Evolutionary conservation across 805 yeast species (phyloP).

Genomic region (Kodamaea sagamina): DNA sequence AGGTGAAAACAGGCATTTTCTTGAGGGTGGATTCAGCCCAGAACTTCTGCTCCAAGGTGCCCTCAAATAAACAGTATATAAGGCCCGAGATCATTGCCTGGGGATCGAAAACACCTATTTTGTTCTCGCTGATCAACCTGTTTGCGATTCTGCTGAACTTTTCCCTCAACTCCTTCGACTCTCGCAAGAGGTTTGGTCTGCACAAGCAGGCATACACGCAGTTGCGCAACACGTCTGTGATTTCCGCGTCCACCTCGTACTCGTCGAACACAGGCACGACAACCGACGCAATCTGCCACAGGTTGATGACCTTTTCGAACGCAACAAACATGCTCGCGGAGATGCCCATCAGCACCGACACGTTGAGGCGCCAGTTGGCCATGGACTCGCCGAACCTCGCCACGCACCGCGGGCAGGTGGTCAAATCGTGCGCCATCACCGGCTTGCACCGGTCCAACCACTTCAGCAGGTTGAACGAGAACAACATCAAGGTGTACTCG

Average conservation of each 20-base stretch:
- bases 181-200: slow-evolving; percentile 14
- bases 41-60: slow-evolving; percentile 42
- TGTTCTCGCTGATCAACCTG: slow-evolving; percentile 1
- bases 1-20: slow-evolving; percentile 11
- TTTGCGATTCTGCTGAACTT: slow-evolving; percentile 7
- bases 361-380: slow-evolving; percentile 11
- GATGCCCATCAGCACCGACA: slow-evolving; percentile 9
- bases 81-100: slow-evolving; percentile 45
- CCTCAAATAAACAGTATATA: slow-evolving; percentile 57
- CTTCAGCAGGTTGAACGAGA: slow-evolving; percentile 46
- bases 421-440: slow-evolving; percentile 40
- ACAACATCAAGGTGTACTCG: slow-evolving; percentile 56
- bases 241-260: not conserved
- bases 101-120: not conserved
- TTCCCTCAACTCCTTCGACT: slow-evolving; percentile 4
- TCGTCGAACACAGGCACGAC: not conserved
- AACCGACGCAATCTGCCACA: slow-evolving; percentile 8
- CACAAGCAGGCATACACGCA: slow-evolving; percentile 13
- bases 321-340: slow-evolving; percentile 10
- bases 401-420: slow-evolving; percentile 56
- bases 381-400: slow-evolving; percentile 51
- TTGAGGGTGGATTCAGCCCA: slow-evolving; percentile 47
- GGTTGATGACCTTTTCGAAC: slow-evolving; percentile 4
- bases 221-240: slow-evolving; percentile 10
- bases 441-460: slow-evolving; percentile 38